Evolutionary conservation across 2,329 filamentous ascomycete genomes (phyloP).

Genomic region (Penicillium sp.): DNA sequence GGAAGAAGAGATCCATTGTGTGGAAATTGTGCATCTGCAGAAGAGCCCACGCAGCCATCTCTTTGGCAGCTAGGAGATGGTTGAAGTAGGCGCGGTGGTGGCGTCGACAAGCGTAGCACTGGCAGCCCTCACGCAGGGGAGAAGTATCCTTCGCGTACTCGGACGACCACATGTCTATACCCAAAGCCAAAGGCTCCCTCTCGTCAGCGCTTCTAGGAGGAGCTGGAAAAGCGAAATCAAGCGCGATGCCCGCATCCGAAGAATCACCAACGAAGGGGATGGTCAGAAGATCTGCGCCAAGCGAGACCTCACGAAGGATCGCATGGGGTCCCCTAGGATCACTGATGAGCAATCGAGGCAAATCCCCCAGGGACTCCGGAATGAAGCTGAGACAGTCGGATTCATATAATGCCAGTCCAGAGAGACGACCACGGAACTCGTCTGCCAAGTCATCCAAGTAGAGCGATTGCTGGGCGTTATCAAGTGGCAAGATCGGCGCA

Average conservation of each 20-base stretch:
- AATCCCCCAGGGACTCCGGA: slow-evolving; percentile 56
- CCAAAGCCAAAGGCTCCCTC: slow-evolving; percentile 54
- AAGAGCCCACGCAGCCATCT: slow-evolving; percentile 95
- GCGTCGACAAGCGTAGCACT: slow-evolving; percentile 78
- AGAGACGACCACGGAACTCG: slow-evolving; percentile 57
- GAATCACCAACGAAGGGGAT: slow-evolving; percentile 71
- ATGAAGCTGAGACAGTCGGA: slow-evolving; percentile 68
- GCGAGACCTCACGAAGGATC: slow-evolving; percentile 70
- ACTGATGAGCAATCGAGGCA: slow-evolving; percentile 76
- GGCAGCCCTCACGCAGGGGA: slow-evolving; percentile 65
- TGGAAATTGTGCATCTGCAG: slow-evolving; percentile 90
- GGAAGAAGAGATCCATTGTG: slow-evolving; percentile 71
- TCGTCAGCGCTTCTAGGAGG: slow-evolving; percentile 17
- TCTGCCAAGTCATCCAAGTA: slow-evolving; percentile 76
- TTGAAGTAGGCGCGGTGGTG: slow-evolving; percentile 87
- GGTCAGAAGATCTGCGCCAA: slow-evolving; percentile 78
- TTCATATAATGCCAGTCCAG: slow-evolving; percentile 77
- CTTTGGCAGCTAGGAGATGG: slow-evolving; percentile 83
- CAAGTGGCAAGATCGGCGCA: slow-evolving; percentile 70
- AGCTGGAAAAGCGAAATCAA: slow-evolving; percentile 73
- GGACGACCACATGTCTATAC: slow-evolving; percentile 73
- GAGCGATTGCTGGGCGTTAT: slow-evolving; percentile 71
- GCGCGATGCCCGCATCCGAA: slow-evolving; percentile 82
- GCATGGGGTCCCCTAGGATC: slow-evolving; percentile 71
- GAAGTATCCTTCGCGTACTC: slow-evolving; percentile 61